Evolutionary conservation across 129 eudicot species (phyloP).

Genomic region (Centaurea solstitialis): DNA sequence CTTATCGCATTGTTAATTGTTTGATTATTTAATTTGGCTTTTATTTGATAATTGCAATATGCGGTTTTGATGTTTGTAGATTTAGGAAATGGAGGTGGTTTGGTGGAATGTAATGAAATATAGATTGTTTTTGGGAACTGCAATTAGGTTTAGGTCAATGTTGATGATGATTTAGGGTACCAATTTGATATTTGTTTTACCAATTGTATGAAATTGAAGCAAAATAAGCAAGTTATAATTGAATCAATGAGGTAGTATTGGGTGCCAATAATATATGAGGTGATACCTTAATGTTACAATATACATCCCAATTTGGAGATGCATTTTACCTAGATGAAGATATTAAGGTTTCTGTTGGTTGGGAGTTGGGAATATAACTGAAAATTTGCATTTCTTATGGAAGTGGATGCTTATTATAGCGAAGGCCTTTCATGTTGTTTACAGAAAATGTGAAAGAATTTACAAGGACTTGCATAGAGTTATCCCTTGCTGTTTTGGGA

Average conservation of each 20-base stretch:
- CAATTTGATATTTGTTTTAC: neutral
- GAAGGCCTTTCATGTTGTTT: neutral
- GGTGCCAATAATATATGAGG: neutral
- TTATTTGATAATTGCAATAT: neutral
- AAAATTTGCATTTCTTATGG: neutral
- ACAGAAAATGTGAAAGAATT: neutral
- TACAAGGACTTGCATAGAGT: neutral
- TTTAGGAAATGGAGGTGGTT: neutral
- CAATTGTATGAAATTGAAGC: constrained; percentile 3
- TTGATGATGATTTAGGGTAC: neutral
- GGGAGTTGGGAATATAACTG: neutral
- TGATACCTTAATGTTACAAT: neutral
- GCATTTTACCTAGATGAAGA: neutral
- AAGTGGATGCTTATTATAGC: neutral
- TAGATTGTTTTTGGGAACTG: neutral
- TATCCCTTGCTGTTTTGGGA: neutral
- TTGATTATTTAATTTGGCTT: neutral
- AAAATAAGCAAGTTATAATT: neutral
- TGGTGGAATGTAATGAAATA: neutral
- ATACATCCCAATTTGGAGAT: neutral
- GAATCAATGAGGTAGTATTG: neutral
- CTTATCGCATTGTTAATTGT: neutral
- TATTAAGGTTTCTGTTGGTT: constrained; percentile 1
- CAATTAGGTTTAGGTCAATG: neutral
- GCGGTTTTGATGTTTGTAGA: neutral